Evolutionary conservation across 257 asterid species (phyloP).

Genomic region (Penstemon davidsonii): DNA sequence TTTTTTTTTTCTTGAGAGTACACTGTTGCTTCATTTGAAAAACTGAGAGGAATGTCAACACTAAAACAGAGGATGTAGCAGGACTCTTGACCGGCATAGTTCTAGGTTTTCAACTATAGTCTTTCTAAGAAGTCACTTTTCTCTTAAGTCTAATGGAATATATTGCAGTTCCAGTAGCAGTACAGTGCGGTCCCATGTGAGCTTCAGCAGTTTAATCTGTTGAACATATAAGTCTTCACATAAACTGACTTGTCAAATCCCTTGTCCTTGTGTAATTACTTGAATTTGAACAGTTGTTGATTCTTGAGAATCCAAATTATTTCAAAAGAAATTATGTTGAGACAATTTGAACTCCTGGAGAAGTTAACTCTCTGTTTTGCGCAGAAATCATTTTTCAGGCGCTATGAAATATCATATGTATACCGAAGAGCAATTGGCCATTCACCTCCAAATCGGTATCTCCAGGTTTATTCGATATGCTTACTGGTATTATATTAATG

Average conservation of each 20-base stretch:
- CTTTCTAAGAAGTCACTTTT: neutral
- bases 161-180: neutral
- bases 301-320: neutral
- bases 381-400: slow-evolving; percentile 80
- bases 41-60: neutral
- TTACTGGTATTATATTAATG: neutral
- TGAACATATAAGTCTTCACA: neutral
- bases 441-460: slow-evolving; percentile 94
- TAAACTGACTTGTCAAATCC: slow-evolving; percentile 15
- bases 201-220: slow-evolving; percentile 4
- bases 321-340: too few relatives aligned
- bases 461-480: slow-evolving; percentile 63
- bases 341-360: neutral
- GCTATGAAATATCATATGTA: slow-evolving; percentile 83
- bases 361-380: slow-evolving; percentile 26
- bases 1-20: too few relatives aligned
- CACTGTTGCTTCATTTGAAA: neutral
- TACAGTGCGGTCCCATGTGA: neutral
- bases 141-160: neutral
- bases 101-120: neutral
- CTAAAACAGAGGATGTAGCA: neutral
- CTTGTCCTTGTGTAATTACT: slow-evolving; percentile 14
- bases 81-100: slow-evolving; percentile 10
- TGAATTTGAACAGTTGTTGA: slow-evolving; percentile 6
- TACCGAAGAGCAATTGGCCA: slow-evolving; percentile 91